Evolutionary conservation across 352 stramenopile species (phyloP).

Genomic region (Globisporangium carolinianum): DNA sequence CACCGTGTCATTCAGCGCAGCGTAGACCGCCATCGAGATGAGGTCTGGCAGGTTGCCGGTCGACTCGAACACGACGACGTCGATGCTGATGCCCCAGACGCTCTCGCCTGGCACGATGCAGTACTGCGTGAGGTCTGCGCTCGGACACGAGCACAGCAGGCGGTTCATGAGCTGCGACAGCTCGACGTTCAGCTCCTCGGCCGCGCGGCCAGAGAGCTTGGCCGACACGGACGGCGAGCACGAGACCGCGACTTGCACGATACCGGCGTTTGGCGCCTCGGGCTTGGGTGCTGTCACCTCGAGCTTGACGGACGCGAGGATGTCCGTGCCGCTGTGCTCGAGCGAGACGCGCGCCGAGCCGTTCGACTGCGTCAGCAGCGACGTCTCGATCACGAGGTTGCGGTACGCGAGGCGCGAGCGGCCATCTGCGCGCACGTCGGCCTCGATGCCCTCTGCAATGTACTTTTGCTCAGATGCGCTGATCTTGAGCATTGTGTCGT

Average conservation of each 20-base stretch:
- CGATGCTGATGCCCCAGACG: constrained; percentile 64
- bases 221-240: constrained; percentile 70
- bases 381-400: constrained; percentile 56
- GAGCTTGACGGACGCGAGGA: constrained; percentile 74
- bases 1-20: constrained; percentile 72
- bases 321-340: constrained; percentile 56
- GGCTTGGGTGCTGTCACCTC: constrained; percentile 46
- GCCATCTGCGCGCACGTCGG: constrained; percentile 62
- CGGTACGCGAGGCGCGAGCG: constrained; percentile 60
- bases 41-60: constrained; percentile 66
- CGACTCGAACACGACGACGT: constrained; percentile 78
- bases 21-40: constrained; percentile 78
- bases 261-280: constrained; percentile 37
- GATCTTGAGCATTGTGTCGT: constrained; percentile 56
- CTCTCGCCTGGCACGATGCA: constrained; percentile 69
- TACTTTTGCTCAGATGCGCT: constrained; percentile 68
- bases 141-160: constrained; percentile 45
- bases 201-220: constrained; percentile 59
- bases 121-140: constrained; percentile 42
- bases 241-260: constrained; percentile 47
- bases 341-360: constrained; percentile 67
- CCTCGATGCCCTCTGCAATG: constrained; percentile 64
- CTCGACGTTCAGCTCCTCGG: constrained; percentile 75
- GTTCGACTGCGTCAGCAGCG: constrained; percentile 68
- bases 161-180: constrained; percentile 74